phyloP scores from a whole-genome alignment of 1,284 basidiomycete genomes.

The Leccinum pseudoinsigne region DNA sequence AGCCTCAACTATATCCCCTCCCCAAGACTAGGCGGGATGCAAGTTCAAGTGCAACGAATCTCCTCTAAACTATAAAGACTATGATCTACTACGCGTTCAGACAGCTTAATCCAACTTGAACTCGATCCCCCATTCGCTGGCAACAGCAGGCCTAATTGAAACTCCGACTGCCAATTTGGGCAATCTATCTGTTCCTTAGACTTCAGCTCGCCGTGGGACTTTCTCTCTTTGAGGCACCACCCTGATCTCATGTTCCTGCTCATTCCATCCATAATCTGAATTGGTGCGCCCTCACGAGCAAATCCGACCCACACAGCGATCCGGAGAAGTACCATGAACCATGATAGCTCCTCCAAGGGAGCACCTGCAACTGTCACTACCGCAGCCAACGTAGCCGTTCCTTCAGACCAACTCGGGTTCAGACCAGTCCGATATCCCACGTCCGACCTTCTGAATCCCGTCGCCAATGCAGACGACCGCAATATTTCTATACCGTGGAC shows the following conservation, averaged over 20 bases:
- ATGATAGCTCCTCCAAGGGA: not conserved
- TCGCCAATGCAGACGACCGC: slow-evolving; percentile 53
- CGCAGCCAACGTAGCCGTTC: not conserved
- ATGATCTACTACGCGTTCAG: too few species aligned
- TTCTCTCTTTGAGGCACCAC: not conserved
- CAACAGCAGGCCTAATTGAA: too few species aligned
- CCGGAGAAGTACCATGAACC: not conserved
- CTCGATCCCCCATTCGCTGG: too few species aligned
- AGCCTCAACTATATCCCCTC: too few species aligned
- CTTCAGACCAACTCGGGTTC: slow-evolving; percentile 33
- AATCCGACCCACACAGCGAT: not conserved
- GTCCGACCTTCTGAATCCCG: slow-evolving; percentile 45
- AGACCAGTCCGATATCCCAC: slow-evolving; percentile 10
- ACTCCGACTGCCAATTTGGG: too few species aligned
- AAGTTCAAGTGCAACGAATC: too few species aligned
- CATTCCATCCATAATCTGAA: not conserved
- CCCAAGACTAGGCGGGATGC: too few species aligned
- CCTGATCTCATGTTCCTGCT: not conserved
- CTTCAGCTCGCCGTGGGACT: too few species aligned
- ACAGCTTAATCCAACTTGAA: too few species aligned
- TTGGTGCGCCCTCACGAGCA: not conserved
- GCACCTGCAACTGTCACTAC: not conserved
- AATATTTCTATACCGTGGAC: slow-evolving; percentile 72
- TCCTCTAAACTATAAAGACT: too few species aligned
- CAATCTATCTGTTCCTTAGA: too few species aligned